Conservation (phyloP, 73 alveolate genomes). For the Diophrys sp. region DNA sequence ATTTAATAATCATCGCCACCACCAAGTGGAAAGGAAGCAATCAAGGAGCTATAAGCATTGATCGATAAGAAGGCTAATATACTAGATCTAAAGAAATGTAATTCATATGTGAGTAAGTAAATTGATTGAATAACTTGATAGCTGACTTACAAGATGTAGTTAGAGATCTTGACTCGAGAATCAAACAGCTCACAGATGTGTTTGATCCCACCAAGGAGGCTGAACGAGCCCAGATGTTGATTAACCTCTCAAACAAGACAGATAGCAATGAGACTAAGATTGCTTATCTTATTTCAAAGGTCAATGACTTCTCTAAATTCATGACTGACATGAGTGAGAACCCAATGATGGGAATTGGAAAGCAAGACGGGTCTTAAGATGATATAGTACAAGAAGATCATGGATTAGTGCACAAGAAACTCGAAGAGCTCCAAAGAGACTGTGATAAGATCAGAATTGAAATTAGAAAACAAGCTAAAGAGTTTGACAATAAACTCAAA, state of each 20-base stretch:
- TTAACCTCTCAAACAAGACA: neutral
- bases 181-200: neutral
- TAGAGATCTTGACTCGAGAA: neutral
- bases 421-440: constrained; percentile 57
- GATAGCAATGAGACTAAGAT: neutral
- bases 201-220: neutral
- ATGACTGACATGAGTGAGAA: neutral
- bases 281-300: neutral
- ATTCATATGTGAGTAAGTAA: no score
- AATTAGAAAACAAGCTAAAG: constrained; percentile 10
- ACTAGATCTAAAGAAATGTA: constrained; percentile 1
- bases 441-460: constrained; percentile 66
- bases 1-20: no score
- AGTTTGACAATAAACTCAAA: neutral
- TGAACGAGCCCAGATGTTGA: neutral
- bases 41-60: constrained; percentile 9
- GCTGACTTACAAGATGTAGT: neutral
- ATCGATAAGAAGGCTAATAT: constrained; percentile 3
- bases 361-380: neutral
- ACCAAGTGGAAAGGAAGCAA: neutral
- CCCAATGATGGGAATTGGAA: neutral
- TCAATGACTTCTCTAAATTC: neutral
- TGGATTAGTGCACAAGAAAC: constrained; percentile 14
- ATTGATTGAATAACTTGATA: no score
- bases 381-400: neutral